These are phyloP conservation scores for Sphaerulina vaccinii DNA, from an alignment of 2,329 filamentous ascomycete genomes.

Conservation along the genomic window DNA sequence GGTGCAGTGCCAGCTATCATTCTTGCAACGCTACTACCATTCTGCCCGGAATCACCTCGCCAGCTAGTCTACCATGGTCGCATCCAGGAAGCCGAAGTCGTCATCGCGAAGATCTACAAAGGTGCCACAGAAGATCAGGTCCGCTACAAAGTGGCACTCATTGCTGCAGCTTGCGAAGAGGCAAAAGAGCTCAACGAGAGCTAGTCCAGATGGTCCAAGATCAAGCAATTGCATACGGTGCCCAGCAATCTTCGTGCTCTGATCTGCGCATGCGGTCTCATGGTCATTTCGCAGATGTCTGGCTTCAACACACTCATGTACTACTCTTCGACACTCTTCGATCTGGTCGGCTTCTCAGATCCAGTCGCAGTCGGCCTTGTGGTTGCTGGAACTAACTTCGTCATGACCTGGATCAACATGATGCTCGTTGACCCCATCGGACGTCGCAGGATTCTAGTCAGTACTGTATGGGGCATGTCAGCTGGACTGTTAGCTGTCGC, in stretches of 20 bases:
- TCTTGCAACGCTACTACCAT: constrained; percentile 36
- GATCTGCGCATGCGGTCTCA: constrained; percentile 42
- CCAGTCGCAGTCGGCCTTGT: constrained; percentile 78
- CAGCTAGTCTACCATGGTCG: constrained; percentile 42
- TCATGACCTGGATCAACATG: constrained; percentile 74
- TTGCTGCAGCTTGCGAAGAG: constrained; percentile 38
- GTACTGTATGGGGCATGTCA: constrained; percentile 61
- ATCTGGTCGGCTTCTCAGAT: constrained; percentile 70
- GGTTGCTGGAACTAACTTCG: constrained; percentile 79
- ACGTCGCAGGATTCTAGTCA: constrained; percentile 65
- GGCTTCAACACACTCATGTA: constrained; percentile 82
- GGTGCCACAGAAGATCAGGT: constrained; percentile 24
- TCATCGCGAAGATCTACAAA: constrained; percentile 41
- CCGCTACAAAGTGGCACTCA: constrained; percentile 26
- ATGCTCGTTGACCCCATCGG: constrained; percentile 76
- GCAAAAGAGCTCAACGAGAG: constrained; percentile 28
- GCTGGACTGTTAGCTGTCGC: constrained; percentile 70
- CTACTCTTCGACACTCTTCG: constrained; percentile 48
- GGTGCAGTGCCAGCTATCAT: constrained; percentile 40
- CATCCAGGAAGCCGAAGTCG: constrained; percentile 35
- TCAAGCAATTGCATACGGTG: constrained; percentile 39
- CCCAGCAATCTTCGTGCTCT: constrained; percentile 41
- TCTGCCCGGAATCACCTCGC: constrained; percentile 41
- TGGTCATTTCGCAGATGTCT: constrained; percentile 43
- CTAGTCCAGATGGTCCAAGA: constrained; percentile 34